Evolutionary conservation across 1,284 basidiomycete genomes (phyloP).

Genomic region (Fomitiporia mediterranea): DNA sequence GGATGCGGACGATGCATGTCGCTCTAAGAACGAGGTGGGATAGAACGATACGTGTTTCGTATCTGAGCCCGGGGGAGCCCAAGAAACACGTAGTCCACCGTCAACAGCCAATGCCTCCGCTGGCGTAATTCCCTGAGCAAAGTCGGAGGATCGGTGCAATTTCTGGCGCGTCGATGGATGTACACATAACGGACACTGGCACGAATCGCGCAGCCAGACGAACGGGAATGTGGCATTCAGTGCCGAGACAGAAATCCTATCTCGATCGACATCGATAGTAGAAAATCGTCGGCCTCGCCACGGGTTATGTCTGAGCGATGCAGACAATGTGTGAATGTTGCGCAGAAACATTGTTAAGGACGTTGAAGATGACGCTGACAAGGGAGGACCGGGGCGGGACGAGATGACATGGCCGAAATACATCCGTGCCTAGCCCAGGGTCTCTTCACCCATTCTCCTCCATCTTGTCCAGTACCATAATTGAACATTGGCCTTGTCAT

Average conservation of each 20-base stretch:
- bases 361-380: too few species aligned
- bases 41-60: slow-evolving; percentile 58
- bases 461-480: too few species aligned
- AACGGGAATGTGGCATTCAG: slow-evolving; percentile 10
- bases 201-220: slow-evolving; percentile 32
- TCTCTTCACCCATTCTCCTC: too few species aligned
- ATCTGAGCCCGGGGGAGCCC: slow-evolving; percentile 33
- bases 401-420: too few species aligned
- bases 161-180: slow-evolving; percentile 77
- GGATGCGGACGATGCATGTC: slow-evolving; percentile 32
- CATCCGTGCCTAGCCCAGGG: too few species aligned
- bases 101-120: slow-evolving; percentile 35
- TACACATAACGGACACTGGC: slow-evolving; percentile 48
- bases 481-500: too few species aligned
- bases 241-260: slow-evolving; percentile 8
- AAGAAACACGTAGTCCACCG: slow-evolving; percentile 41
- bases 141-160: slow-evolving; percentile 66
- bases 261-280: not conserved
- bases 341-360: not conserved
- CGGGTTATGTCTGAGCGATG: not conserved
- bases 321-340: not conserved
- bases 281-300: not conserved
- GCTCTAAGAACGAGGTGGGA: slow-evolving; percentile 43
- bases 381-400: too few species aligned
- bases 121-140: slow-evolving; percentile 44